Base-by-base conservation (phyloP, 306 rosid genomes). In the Cucumis hystrix region DNA sequence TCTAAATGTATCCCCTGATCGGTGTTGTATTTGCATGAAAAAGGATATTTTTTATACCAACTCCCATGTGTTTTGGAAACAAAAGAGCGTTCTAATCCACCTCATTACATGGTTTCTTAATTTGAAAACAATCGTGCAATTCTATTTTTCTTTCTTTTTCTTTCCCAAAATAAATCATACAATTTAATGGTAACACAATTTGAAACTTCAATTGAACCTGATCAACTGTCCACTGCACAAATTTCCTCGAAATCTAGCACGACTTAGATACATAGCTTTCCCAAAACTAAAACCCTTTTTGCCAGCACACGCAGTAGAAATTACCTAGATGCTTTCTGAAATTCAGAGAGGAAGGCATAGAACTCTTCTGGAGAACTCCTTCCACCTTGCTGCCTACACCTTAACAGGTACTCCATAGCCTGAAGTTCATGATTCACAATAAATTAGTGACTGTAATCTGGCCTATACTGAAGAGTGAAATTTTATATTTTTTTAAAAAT, bases 301-400 rank as follows among this genome's bases (percentile, higher is more conserved):
- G 41, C 76, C 7, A 8, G 8, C 52, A 75, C 61, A 49, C 33
- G 73, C 73, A 8, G 40, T 28, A 56, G 37, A 71, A 56, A 45
- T 80, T 89, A 90, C 98, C 96, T 86, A 73, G 97, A 92, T 17
- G 90, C 97, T 80, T 89, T 92, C 80, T 90, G 96, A 90, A 94
- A 94, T 61, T 89, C 95, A 70, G 85, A 81, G 82, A 94, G 86
- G 81, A 94, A 87, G 14, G 66, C 57, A 79, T 76, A 82, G 83
- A 94, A 94, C 73, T 90, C 91, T 80, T 83, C 58, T 7, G 82
- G 82, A 79, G 96, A 92, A 85, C 93, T 90, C 33, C 75, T 69
- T 57, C 91, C 94, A 72, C 86, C 85, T 81, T 84, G 89, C 84
- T 87, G 55, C 82, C 91, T 84, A 83, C 98, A 90, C 82, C 78